Evolutionary conservation across 2,329 filamentous ascomycete genomes (phyloP).

Genomic region (Epichloe hybrida): DNA sequence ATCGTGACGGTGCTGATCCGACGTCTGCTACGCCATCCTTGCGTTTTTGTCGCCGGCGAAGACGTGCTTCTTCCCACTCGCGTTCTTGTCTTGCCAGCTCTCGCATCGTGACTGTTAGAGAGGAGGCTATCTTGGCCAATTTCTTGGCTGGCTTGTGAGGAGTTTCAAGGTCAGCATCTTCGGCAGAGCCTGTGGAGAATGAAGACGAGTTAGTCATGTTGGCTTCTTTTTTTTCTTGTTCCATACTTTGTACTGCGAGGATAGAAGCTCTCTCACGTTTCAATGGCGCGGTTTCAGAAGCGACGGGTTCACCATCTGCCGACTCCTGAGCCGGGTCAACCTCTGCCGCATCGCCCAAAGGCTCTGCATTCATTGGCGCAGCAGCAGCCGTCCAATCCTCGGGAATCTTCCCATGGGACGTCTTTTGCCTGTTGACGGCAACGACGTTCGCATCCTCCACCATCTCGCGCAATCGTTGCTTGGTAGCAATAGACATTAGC

Average conservation of each 20-base stretch:
- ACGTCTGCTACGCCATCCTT: conserved; percentile 42
- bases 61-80: conserved; percentile 57
- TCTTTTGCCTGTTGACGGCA: conserved; percentile 57
- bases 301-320: conserved; percentile 30
- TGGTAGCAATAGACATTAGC: conserved; percentile 68
- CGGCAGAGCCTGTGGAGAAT: conserved; percentile 23
- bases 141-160: conserved; percentile 29
- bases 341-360: conserved; percentile 12
- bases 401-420: conserved; percentile 69
- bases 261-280: conserved; percentile 38
- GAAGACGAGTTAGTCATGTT: neutral
- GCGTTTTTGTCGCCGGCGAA: conserved; percentile 53
- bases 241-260: neutral
- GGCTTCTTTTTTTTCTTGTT: too few relatives aligned
- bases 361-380: conserved; percentile 31
- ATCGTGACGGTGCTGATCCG: conserved; percentile 32
- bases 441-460: conserved; percentile 65
- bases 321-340: conserved; percentile 10
- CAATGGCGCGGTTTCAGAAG: conserved; percentile 36
- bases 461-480: conserved; percentile 62
- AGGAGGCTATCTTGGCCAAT: conserved; percentile 36
- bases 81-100: conserved; percentile 52
- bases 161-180: conserved; percentile 20
- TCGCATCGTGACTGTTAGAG: conserved; percentile 41
- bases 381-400: conserved; percentile 64